Base-by-base conservation (phyloP, 2,329 filamentous ascomycete species). In the Talaromyces sp. region DNA sequence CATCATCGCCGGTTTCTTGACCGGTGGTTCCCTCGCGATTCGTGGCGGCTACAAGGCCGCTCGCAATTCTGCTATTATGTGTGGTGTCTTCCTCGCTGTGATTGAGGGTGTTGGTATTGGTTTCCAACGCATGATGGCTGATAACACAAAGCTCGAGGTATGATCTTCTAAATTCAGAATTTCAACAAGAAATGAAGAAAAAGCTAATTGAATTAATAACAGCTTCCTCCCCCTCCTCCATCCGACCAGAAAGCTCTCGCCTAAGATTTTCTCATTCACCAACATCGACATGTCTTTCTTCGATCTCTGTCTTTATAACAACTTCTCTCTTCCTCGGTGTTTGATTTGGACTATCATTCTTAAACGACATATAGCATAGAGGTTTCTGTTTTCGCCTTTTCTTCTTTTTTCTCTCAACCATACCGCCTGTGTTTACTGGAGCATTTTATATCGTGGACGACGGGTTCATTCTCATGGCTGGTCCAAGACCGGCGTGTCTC, bases 41-140 rank as follows among this genome's bases (percentile, higher is more conserved):
- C 86, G 95, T 79, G 95, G 95, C 70, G 95, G 95, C 62, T 89
- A 89, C 76, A 93, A 91, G 81, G 91, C 93, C 24, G 92, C 95
- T 65, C 85, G 95, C 70, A 98, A 98, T 78, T 93, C 91, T 63
- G 95, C 95, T 64, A 98, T 99, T 71, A 95, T 93, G 68, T 98
- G 95, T 76, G 95, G 91, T 27, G 90, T 96, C 66, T 84, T 99
- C 71, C 82, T 99, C 52, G 95, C 91, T 56, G 93, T 99, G 66
- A 98, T 99, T 65, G 93, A 99, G 78, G 93, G 95, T 70, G 95
- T 98, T 59, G 93, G 93, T 69, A 98, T 99, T 72, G 93, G 90
- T 9, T 93, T 97, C 80, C 89, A 92, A 77, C 88, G 93, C 76
- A 92, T 96, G 89, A 90, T 96, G 85, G 90, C 93, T 38, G 90